Evolutionary conservation across 345 rosid species (phyloP).

Genomic region (Gossypium turneri): DNA sequence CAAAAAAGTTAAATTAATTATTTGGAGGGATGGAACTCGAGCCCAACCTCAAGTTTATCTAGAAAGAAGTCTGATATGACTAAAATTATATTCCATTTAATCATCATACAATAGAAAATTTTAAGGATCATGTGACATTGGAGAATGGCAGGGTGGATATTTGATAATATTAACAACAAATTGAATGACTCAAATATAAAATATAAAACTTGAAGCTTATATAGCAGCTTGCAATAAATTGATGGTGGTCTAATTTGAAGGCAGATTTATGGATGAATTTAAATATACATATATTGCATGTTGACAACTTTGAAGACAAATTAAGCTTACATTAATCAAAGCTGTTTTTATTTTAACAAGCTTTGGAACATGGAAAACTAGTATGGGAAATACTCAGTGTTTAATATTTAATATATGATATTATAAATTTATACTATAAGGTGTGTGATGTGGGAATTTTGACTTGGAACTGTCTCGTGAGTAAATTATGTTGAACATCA

Average conservation of each 20-base stretch:
- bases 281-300: neutral
- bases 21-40: too few relatives aligned
- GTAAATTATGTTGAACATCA: neutral
- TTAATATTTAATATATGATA: neutral
- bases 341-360: neutral
- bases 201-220: neutral
- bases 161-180: neutral
- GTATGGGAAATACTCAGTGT: neutral
- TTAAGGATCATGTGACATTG: neutral
- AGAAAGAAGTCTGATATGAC: too few relatives aligned
- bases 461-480: neutral
- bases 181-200: neutral
- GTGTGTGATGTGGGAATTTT: constrained; percentile 1
- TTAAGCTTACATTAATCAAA: neutral
- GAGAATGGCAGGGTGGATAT: constrained; percentile 39
- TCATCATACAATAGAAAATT: neutral
- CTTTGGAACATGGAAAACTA: constrained; percentile 18
- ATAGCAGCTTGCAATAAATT: too few relatives aligned
- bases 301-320: constrained; percentile 10
- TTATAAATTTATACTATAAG: neutral
- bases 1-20: too few relatives aligned
- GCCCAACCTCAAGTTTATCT: too few relatives aligned
- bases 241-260: neutral
- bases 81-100: neutral
- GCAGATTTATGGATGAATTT: neutral